Evolutionary conservation across 2,329 filamentous ascomycete genomes (phyloP).

Genomic region (Aciculosporium take): DNA sequence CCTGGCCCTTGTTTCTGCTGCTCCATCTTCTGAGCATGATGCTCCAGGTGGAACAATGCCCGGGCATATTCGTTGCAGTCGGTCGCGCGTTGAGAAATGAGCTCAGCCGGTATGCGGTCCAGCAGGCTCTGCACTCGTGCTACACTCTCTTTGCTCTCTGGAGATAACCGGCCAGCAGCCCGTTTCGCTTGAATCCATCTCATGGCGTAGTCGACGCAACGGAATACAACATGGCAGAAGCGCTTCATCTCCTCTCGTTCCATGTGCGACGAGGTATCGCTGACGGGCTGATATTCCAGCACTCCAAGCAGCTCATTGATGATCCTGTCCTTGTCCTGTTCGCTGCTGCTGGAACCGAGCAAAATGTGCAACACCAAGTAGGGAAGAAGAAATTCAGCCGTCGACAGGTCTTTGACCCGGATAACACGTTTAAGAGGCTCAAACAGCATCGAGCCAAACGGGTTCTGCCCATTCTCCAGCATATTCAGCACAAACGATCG

Average conservation of each 20-base stretch:
- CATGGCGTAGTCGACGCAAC: slow-evolving; percentile 80
- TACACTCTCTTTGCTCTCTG: slow-evolving; percentile 33
- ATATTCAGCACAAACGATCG: slow-evolving; percentile 69
- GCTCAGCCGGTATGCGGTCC: slow-evolving; percentile 54
- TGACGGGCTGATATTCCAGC: slow-evolving; percentile 44
- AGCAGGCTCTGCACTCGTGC: slow-evolving; percentile 36
- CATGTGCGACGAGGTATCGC: slow-evolving; percentile 37
- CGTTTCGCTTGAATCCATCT: slow-evolving; percentile 72
- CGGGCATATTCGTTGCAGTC: slow-evolving; percentile 88
- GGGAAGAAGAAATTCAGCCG: slow-evolving; percentile 77
- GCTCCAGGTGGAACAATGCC: slow-evolving; percentile 88
- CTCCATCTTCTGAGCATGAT: slow-evolving; percentile 52
- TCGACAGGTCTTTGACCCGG: slow-evolving; percentile 69
- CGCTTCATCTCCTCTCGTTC: slow-evolving; percentile 65
- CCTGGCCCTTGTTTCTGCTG: slow-evolving; percentile 30
- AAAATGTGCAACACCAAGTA: slow-evolving; percentile 77
- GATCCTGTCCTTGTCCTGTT: slow-evolving; percentile 49
- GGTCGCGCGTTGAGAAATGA: slow-evolving; percentile 70
- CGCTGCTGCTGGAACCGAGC: slow-evolving; percentile 48
- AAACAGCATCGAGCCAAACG: slow-evolving; percentile 65
- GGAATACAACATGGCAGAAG: slow-evolving; percentile 85
- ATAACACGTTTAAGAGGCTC: slow-evolving; percentile 70
- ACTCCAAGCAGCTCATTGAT: slow-evolving; percentile 61
- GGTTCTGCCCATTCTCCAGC: slow-evolving; percentile 60
- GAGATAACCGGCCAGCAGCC: slow-evolving; percentile 14